A percentile compares a stretch with the other conserved stretches of the same genome.
phyloP scores from a whole-genome alignment of 2,329 filamentous ascomycete species.

The Beauveria sp. region DNA sequence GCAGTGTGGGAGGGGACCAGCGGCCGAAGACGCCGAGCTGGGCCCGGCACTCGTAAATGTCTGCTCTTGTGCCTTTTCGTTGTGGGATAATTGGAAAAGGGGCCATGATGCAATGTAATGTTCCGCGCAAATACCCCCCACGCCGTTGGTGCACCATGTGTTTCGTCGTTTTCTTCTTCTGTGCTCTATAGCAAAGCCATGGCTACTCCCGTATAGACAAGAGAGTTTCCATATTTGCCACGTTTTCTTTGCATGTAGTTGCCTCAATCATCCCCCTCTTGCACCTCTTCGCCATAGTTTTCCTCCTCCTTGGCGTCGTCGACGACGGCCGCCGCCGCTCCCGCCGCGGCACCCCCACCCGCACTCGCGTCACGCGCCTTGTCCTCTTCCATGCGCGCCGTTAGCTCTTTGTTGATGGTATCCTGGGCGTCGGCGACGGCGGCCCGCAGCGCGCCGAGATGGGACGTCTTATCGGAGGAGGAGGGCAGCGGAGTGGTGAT shows the following conservation, averaged over 20 bases:
- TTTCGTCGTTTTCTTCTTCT: background rate
- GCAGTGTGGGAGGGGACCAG: conserved; percentile 26
- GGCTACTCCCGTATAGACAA: background rate
- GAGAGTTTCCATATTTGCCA: background rate
- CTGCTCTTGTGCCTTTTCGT: background rate
- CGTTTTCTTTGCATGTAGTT: background rate
- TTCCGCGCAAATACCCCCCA: conserved; percentile 9
- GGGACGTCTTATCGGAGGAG: conserved; percentile 45
- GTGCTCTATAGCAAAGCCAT: background rate
- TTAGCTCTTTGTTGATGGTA: conserved; percentile 63
- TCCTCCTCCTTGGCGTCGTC: conserved; percentile 59
- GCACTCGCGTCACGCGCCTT: conserved; percentile 40
- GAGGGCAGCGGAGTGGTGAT: conserved; percentile 29
- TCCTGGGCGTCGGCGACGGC: conserved; percentile 54
- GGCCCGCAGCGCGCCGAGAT: conserved; percentile 50
- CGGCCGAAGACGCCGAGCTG: conserved; percentile 23
- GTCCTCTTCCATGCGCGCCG: conserved; percentile 66
- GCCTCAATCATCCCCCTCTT: conserved; percentile 48
- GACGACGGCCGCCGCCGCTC: conserved; percentile 19
- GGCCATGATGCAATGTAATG: background rate
- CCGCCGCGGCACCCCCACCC: conserved; percentile 1
- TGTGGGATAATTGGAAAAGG: background rate
- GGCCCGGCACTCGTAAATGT: conserved; percentile 27
- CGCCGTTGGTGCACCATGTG: background rate
- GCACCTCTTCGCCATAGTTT: conserved; percentile 79